phyloP scores from a whole-genome alignment of 192 early-diverging fungal species.

The Jimgerdemannia lactiflua region DNA sequence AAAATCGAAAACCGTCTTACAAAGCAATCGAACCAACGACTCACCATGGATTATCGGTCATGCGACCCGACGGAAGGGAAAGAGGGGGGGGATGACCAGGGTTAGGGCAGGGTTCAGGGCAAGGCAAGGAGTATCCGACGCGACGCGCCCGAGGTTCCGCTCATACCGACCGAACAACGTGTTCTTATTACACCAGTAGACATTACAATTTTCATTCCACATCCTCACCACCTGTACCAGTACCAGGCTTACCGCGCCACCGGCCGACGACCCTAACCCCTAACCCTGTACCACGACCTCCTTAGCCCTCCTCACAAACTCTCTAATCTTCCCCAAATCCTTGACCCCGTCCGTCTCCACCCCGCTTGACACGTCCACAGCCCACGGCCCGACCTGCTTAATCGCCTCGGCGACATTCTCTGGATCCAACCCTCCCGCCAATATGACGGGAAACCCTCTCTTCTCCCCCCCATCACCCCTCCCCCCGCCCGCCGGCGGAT shows the following conservation, averaged over 20 bases:
- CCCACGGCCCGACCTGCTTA: slow-evolving; percentile 65
- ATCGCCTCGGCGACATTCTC: slow-evolving; percentile 82
- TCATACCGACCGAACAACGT: too few relatives aligned
- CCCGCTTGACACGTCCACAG: slow-evolving; percentile 93
- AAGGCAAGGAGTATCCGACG: too few relatives aligned
- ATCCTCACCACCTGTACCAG: background rate
- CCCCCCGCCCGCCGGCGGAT: background rate
- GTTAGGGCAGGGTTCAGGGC: too few relatives aligned
- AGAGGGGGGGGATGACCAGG: too few relatives aligned
- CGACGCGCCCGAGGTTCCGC: too few relatives aligned
- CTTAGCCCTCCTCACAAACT: slow-evolving; percentile 69
- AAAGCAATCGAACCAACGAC: too few relatives aligned
- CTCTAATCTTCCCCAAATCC: slow-evolving; percentile 70
- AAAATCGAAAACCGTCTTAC: too few relatives aligned
- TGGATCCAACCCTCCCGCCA: slow-evolving; percentile 89
- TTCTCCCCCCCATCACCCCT: slow-evolving; percentile 9
- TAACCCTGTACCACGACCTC: slow-evolving; percentile 17
- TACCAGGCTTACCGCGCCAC: background rate
- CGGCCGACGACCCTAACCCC: background rate
- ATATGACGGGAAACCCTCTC: slow-evolving; percentile 65
- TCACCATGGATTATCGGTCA: too few relatives aligned
- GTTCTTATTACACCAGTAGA: too few relatives aligned
- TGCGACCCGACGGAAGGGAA: too few relatives aligned
- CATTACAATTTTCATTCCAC: background rate
- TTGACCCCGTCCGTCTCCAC: slow-evolving; percentile 84